Evolutionary conservation across 352 stramenopile species (phyloP).

Genomic region (Phytophthora pini): DNA sequence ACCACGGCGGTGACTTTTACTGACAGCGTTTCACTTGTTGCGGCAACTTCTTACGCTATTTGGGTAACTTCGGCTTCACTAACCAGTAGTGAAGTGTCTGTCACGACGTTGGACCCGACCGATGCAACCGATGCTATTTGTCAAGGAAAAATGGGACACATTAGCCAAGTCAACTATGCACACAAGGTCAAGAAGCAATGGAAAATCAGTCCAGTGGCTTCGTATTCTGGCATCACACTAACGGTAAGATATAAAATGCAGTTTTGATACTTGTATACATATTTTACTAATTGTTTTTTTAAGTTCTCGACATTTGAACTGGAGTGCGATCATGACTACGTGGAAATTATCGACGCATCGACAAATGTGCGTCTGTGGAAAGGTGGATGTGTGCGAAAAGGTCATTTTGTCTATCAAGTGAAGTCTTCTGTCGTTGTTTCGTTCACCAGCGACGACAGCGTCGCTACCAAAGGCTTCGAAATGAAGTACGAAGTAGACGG

Average conservation of each 20-base stretch:
- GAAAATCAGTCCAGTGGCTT: conserved; percentile 37
- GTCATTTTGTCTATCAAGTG: conserved; percentile 50
- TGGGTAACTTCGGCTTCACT: conserved; percentile 15
- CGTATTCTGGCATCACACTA: conserved; percentile 40
- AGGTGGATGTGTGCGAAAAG: conserved; percentile 54
- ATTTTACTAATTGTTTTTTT: background rate
- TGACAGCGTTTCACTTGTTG: conserved; percentile 7
- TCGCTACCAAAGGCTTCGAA: conserved; percentile 51
- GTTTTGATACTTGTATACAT: background rate
- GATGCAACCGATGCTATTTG: conserved; percentile 31
- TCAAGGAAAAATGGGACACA: conserved; percentile 21
- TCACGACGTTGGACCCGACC: conserved; percentile 23
- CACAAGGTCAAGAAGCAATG: conserved; percentile 42
- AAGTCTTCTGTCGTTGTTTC: conserved; percentile 37
- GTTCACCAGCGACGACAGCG: conserved; percentile 51
- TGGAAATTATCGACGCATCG: conserved; percentile 47
- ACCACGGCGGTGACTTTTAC: conserved; percentile 14
- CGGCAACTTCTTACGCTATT: conserved; percentile 27
- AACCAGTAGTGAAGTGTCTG: conserved; percentile 15
- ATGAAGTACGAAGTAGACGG: conserved; percentile 55
- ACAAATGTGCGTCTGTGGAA: conserved; percentile 50
- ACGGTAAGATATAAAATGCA: conserved; percentile 21
- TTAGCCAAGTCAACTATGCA: conserved; percentile 45
- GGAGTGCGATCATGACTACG: conserved; percentile 71
- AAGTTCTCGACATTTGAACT: conserved; percentile 56